Conservation (phyloP, 495 filamentous ascomycete species). For the Chaetomium tenue region DNA sequence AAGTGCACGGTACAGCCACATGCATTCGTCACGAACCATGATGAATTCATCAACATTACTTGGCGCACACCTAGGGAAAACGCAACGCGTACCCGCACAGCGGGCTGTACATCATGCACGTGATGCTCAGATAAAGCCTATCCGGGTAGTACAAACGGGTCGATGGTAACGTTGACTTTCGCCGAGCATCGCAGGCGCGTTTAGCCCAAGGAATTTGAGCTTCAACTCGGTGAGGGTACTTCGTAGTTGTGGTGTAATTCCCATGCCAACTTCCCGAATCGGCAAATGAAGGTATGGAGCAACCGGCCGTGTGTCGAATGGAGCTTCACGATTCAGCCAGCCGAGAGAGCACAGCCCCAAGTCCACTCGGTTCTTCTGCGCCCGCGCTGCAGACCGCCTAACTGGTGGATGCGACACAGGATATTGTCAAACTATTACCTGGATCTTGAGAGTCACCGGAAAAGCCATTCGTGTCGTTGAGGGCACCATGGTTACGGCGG, state of each 20-base stretch:
- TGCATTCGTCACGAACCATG: neutral
- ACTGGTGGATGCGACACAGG: neutral
- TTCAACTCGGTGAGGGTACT: neutral
- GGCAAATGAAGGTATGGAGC: neutral
- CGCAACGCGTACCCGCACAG: neutral
- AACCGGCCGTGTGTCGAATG: neutral
- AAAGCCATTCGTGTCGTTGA: neutral
- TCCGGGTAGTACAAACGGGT: neutral
- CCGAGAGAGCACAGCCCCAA: slow-evolving; percentile 3
- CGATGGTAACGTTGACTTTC: slow-evolving; percentile 7
- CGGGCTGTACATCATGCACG: neutral
- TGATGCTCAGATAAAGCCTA: neutral
- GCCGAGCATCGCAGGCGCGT: neutral
- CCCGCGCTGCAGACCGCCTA: slow-evolving; percentile 3
- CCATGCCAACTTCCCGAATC: neutral
- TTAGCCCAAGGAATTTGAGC: neutral
- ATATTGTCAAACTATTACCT: neutral
- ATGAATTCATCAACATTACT: neutral
- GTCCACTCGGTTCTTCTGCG: slow-evolving; percentile 1
- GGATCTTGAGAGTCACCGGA: neutral
- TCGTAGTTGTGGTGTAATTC: neutral
- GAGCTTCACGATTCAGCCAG: neutral
- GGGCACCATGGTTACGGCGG: neutral
- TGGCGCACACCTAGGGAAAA: neutral
- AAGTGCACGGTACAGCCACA: neutral